Base-by-base conservation (phyloP, 495 filamentous ascomycete genomes). In the Hypoxylon fuscum region DNA sequence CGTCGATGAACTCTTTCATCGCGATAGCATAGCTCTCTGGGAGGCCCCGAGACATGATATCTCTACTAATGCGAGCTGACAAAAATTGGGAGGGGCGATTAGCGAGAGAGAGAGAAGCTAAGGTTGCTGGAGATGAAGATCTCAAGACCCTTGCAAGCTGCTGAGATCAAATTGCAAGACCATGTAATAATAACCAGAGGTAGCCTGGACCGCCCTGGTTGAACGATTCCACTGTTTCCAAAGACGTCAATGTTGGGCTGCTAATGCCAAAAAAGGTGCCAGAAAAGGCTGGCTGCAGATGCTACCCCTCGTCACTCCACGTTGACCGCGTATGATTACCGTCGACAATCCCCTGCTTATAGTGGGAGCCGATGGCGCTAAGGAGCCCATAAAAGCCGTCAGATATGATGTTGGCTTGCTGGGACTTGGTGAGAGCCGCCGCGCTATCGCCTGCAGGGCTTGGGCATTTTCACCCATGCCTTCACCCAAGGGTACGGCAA, bases 321-420 rank as follows among this genome's bases (percentile, higher is more conserved):
- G 63, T 66, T 56, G 51, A 66, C 63, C 53, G 53, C 57, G 63
- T 61, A 61, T 66, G 63, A 66, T 61, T 66, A 66, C 63, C 63
- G 53, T 61, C 44, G 40, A 55, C 52, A 43, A 57, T 57, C 56
- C 63, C 63, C 63, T 66, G 63, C 57, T 55, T 42, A 38, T 5
- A 66, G 57, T 66, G 47, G 63, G 56, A 66, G 63, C 63, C 63
- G 63, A 66, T 66, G 63, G 63, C 63, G 57, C 63, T 66, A 66
- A 43, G 56, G 38, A 57, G 51, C 51, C 62, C 63, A 66, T 66
- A 66, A 61, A 66, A 61, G 50, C 55, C 52, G 52, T 66, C 63
- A 66, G 57, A 58, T 61, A 66, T 66, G 63, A 61, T 66, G 63
- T 66, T 66, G 63, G 63, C 38, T 49, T 42, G 35, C 47, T 42